These are phyloP conservation scores for Wickerhamomyces bovis DNA, from an alignment of 805 yeast genomes.

Conservation along the genomic window DNA sequence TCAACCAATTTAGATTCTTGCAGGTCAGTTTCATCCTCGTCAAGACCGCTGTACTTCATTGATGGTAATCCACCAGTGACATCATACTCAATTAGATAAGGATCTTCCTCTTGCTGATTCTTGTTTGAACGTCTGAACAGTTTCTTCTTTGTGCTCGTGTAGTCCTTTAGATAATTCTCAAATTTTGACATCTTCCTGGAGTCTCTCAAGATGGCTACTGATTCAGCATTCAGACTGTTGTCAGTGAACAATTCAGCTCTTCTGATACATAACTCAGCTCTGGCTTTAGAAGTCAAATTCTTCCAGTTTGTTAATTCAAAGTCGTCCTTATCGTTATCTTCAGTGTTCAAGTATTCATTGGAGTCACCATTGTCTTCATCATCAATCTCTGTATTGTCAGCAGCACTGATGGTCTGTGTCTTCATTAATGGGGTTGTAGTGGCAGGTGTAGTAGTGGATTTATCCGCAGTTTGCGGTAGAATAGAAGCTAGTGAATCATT, in stretches of 20 bases:
- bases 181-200: constrained; percentile 62
- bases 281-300: constrained; percentile 66
- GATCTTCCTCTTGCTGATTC: constrained; percentile 35
- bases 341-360: constrained; percentile 37
- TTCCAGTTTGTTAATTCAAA: constrained; percentile 82
- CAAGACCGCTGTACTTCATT: constrained; percentile 46
- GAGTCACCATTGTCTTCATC: constrained; percentile 34
- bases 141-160: constrained; percentile 29
- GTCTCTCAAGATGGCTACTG: constrained; percentile 64
- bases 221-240: constrained; percentile 49
- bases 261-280: constrained; percentile 68
- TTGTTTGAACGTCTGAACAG: constrained; percentile 23
- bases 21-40: constrained; percentile 38
- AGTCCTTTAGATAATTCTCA: constrained; percentile 26
- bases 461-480: not conserved
- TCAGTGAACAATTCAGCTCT: constrained; percentile 64
- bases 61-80: constrained; percentile 76
- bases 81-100: constrained; percentile 77
- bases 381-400: constrained; percentile 20
- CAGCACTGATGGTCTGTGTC: constrained; percentile 11
- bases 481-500: not conserved
- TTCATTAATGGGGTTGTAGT: constrained; percentile 2
- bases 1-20: constrained; percentile 41
- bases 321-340: constrained; percentile 59
- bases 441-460: not conserved